Evolutionary conservation across 2,329 filamentous ascomycete species (phyloP), one percentile per base, ranked within the genome.

Genomic region (Claviceps humidiphila): DNA sequence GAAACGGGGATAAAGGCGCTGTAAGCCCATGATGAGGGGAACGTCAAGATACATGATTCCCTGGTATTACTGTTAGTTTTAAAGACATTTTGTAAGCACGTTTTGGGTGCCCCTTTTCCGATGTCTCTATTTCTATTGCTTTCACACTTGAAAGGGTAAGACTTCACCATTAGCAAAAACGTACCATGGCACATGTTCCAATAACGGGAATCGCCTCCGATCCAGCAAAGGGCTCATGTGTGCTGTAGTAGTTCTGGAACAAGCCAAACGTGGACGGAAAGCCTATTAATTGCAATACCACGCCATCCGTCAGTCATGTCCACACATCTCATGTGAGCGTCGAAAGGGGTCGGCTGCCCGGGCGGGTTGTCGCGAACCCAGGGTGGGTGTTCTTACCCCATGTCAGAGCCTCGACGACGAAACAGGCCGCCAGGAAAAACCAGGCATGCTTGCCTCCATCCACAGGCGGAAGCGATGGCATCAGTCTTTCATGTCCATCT

Each of bases 201-300:
- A 87, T 80, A 14, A 80, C 70, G 34, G 82, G 74, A 49, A 85
- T 79, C 44, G 73, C 69, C 30, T 72, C 69, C 0, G 73, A 72
- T 2, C 73, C 73, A 3, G 68, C 66, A 52, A 87, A 87, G 1
- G 78, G 76, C 4, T 72, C 72, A 53, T 82, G 73, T 1, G 70
- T 75, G 39, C 71, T 75, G 63, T 87, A 87, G 64, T 85, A 84
- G 50, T 82, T 74, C 58, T 87, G 82, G 60, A 88, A 87, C 24
- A 88, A 74, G 44, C 84, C 84, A 61, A 82, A 88, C 0, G 81
- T 74, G 52, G 82, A 81, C 0, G 81, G 78, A 53, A 87, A 85
- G 2, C 82, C 82, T 85, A 26, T 17, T 11, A n/a, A 16, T 40
- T 48, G 30, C 30, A 17, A 20, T 24, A 8, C 9, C 20, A 13